Evolutionary conservation across 129 eudicot genomes (phyloP).

Genomic region (Saussurea involucrata): DNA sequence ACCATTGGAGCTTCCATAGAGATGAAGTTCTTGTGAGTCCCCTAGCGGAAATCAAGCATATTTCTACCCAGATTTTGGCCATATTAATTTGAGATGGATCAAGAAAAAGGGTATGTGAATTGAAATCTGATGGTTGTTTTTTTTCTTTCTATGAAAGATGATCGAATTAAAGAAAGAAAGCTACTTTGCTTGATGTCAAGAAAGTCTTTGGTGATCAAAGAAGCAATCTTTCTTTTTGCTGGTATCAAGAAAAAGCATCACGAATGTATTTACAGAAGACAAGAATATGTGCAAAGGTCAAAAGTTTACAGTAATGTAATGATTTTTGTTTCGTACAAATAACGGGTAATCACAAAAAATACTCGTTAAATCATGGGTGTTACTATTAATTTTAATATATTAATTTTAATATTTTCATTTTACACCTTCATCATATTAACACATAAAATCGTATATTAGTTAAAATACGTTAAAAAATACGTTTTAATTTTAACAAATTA

Average conservation of each 20-base stretch:
- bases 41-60: conserved; percentile 70
- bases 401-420: too few species aligned
- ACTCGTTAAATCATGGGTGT: too few species aligned
- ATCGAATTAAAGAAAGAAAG: conserved; percentile 27
- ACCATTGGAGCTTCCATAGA: conserved; percentile 92
- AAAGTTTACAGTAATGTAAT: conserved; percentile 26
- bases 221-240: conserved; percentile 29
- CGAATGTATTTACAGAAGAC: conserved; percentile 33
- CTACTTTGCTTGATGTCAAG: conserved; percentile 57
- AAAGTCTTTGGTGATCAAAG: conserved; percentile 17
- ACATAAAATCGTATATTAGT: too few species aligned
- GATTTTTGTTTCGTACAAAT: not conserved
- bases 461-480: too few species aligned
- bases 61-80: conserved; percentile 81
- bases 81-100: conserved; percentile 41
- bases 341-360: too few species aligned
- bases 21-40: conserved; percentile 71
- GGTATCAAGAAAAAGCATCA: conserved; percentile 22
- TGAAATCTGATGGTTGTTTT: conserved; percentile 27
- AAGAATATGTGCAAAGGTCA: conserved; percentile 53
- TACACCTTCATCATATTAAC: too few species aligned
- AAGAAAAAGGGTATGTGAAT: conserved; percentile 19
- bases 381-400: too few species aligned
- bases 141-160: conserved; percentile 25
- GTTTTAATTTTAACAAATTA: too few species aligned